Percentiles rank a stretch among this genome's conserved stretches.
These are phyloP conservation scores for Collybia sp. DNA, from an alignment of 768 basidiomycete species.

Conservation along the genomic window DNA sequence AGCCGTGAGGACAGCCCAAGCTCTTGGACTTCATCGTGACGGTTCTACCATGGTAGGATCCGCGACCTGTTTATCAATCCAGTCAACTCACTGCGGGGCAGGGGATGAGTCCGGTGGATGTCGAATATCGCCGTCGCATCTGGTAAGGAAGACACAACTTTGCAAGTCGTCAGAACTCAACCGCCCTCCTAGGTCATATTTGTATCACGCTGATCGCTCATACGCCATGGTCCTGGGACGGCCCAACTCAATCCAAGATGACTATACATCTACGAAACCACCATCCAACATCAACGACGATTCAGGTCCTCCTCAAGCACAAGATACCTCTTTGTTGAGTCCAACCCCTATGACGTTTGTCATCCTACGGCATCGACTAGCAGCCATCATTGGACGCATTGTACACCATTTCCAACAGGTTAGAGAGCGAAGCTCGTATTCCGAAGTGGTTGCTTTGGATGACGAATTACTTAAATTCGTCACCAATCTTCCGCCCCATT, in stretches of 20 bases:
- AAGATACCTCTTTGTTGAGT: constrained; percentile 52
- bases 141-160: constrained; percentile 46
- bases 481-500: constrained; percentile 73
- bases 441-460: constrained; percentile 77
- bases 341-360: constrained; percentile 88
- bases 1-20: constrained; percentile 89
- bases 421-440: constrained; percentile 70
- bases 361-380: constrained; percentile 79
- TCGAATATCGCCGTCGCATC: constrained; percentile 86
- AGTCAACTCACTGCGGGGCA: constrained; percentile 19
- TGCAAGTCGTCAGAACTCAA: neutral
- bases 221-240: constrained; percentile 89
- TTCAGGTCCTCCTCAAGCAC: constrained; percentile 34
- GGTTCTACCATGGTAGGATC: constrained; percentile 69
- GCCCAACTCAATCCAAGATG: constrained; percentile 86
- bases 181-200: constrained; percentile 58
- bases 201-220: constrained; percentile 92
- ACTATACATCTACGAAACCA: constrained; percentile 77
- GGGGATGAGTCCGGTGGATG: constrained; percentile 70
- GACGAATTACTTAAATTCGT: constrained; percentile 81
- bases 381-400: constrained; percentile 82
- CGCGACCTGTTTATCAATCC: neutral
- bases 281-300: constrained; percentile 74
- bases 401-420: constrained; percentile 93
- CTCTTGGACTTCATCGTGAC: constrained; percentile 89